Conservation (phyloP, 805 yeast species). For the Scheffersomyces ergatensis region DNA sequence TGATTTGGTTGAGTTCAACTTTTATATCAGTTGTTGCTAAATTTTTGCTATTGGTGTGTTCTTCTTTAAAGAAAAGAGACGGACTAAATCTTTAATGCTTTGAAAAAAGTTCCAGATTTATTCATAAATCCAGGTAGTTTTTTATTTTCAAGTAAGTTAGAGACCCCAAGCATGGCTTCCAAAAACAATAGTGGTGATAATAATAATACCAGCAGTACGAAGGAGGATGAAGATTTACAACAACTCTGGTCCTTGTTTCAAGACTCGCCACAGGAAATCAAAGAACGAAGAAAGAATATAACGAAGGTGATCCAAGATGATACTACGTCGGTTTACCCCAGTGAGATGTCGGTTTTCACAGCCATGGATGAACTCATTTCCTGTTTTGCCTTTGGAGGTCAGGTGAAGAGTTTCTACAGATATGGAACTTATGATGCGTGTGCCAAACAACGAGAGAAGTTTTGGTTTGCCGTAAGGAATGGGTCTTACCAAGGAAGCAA, state of each 20-base stretch:
- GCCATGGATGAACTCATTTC: slow-evolving; percentile 84
- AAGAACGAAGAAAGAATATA: slow-evolving; percentile 19
- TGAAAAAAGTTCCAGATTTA: no score
- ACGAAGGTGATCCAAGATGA: slow-evolving; percentile 18
- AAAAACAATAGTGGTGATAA: no score
- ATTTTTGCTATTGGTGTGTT: no score
- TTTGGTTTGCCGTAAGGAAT: slow-evolving; percentile 76
- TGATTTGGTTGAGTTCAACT: no score
- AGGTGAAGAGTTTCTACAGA: slow-evolving; percentile 77
- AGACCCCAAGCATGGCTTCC: no score
- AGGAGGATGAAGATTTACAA: slow-evolving; percentile 23
- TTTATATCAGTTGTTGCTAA: no score
- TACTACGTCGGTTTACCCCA: slow-evolving; percentile 24
- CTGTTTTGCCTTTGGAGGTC: slow-evolving; percentile 92
- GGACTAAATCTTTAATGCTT: no score
- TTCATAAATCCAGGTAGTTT: no score
- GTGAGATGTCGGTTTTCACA: slow-evolving; percentile 48
- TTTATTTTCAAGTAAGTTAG: no score
- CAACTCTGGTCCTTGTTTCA: slow-evolving; percentile 29
- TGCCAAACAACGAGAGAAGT: slow-evolving; percentile 63
- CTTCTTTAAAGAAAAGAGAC: no score
- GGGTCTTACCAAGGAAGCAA: slow-evolving; percentile 26
- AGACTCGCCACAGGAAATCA: slow-evolving; percentile 26
- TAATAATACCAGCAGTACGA: slow-evolving; percentile 1
- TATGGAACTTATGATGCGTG: slow-evolving; percentile 79